A percentile compares a stretch with the other conserved stretches of the same genome.
phyloP scores from a whole-genome alignment of 108 stramenopile genomes.

The Aurantiochytrium sp. region DNA sequence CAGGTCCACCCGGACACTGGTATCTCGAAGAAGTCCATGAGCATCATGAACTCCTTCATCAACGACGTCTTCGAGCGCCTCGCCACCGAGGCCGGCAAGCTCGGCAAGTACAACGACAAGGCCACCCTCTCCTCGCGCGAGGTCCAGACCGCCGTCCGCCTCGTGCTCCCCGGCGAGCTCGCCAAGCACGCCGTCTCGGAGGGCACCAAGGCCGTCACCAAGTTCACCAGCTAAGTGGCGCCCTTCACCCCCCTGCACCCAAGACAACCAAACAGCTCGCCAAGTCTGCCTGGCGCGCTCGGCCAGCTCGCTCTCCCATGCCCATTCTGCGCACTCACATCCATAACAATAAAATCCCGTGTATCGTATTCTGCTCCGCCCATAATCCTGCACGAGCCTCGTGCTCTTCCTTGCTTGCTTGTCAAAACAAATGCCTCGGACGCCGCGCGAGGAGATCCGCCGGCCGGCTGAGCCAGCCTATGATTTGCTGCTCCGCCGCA shows the following conservation, averaged over 20 bases:
- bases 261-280: too few relatives aligned
- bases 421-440: neutral
- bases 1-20: slow-evolving; percentile 69
- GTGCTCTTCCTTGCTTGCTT: neutral
- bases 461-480: too few relatives aligned
- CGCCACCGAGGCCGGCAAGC: slow-evolving; percentile 78
- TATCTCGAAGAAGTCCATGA: slow-evolving; percentile 85
- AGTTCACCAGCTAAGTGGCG: slow-evolving; percentile 39
- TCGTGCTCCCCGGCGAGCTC: slow-evolving; percentile 84
- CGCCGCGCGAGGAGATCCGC: neutral
- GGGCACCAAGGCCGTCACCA: slow-evolving; percentile 49
- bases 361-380: neutral
- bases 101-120: slow-evolving; percentile 87
- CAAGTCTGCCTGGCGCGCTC: too few relatives aligned
- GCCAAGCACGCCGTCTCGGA: slow-evolving; percentile 83
- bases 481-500: too few relatives aligned
- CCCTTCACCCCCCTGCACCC: too few relatives aligned
- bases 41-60: slow-evolving; percentile 90
- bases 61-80: slow-evolving; percentile 87
- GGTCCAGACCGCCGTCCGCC: slow-evolving; percentile 82
- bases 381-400: neutral
- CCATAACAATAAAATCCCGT: neutral
- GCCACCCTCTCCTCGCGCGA: slow-evolving; percentile 79
- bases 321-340: neutral
- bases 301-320: too few relatives aligned